Base-by-base conservation (phyloP, 176 grass and related monocot species). In the Ensete glaucum region DNA sequence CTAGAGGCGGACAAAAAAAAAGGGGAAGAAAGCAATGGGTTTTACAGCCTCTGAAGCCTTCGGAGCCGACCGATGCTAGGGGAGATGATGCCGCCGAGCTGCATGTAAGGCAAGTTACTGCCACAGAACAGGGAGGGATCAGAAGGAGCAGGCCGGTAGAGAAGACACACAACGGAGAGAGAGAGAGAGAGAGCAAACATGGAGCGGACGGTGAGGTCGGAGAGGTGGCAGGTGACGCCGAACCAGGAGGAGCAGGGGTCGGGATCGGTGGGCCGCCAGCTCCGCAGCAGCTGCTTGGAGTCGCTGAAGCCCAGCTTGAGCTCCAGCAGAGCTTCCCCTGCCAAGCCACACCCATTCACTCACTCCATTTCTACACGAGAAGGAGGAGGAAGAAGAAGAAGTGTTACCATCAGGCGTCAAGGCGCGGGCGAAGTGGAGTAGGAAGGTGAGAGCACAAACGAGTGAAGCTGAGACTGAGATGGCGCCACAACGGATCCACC, bases 101-200 rank as follows among this genome's bases (percentile, higher is more conserved):
- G 95, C 95, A 94, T 94, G 49, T 89, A 99, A 0, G 90, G 95
- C 21, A 99, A 82, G 78, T 99, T 93, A 85, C 91, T 99, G 82
- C 65, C 21, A 19, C 22, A 66, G 49, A 11, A 57, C 81, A 73
- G 11, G 21, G 19, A 11, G 27, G 4, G 69, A 78, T 71, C 12
- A 55, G 25, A 14, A 6, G 49, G 20, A 27, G 7, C 25, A 23
- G 9, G 26, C n/a, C 14, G 25, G 56, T 23, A 56, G 24, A 64
- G 17, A 54, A 13, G 50, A 24, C 0, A 78, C 52, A 13, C 2
- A 25, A 20, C 10, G 22, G n/a, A 60, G 50, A 71, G 9, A 64
- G 52, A 27, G 1, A 43, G 10, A 34, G 48, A 19, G 21, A 43
- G 53, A 2, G 74, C 64, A 24, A 2, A 98, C 95, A 99, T 99